phyloP scores from a whole-genome alignment of 768 basidiomycete genomes.

The Collybia nuda region DNA sequence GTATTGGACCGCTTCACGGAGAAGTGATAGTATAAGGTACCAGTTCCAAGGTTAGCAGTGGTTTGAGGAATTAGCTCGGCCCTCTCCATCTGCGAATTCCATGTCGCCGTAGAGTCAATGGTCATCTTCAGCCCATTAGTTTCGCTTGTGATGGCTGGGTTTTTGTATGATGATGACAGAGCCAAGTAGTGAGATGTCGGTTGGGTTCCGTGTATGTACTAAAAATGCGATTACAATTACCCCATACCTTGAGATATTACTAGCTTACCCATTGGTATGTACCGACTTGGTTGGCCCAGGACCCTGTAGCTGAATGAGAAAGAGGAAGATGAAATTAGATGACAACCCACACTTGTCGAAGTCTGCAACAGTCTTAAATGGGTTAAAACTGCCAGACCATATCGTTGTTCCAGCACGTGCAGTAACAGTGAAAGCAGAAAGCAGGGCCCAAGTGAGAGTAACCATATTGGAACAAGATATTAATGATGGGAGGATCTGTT shows the following conservation, averaged over 20 bases:
- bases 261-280: slow-evolving; percentile 53
- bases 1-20: slow-evolving; percentile 47
- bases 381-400: slow-evolving; percentile 57
- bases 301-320: slow-evolving; percentile 35
- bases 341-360: slow-evolving; percentile 51
- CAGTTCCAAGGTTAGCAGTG: slow-evolving; percentile 52
- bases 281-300: slow-evolving; percentile 54
- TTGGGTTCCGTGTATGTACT: slow-evolving; percentile 57
- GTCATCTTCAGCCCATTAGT: slow-evolving; percentile 51
- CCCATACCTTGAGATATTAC: not conserved
- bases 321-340: not conserved
- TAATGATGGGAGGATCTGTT: slow-evolving; percentile 1
- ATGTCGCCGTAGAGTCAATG: slow-evolving; percentile 51
- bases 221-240: not conserved
- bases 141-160: slow-evolving; percentile 54
- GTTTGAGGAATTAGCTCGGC: slow-evolving; percentile 46
- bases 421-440: slow-evolving; percentile 31
- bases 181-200: slow-evolving; percentile 55
- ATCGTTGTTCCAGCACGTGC: slow-evolving; percentile 49
- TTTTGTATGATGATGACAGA: slow-evolving; percentile 51
- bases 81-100: slow-evolving; percentile 55
- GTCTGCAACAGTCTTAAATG: slow-evolving; percentile 39
- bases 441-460: slow-evolving; percentile 25
- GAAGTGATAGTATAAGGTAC: slow-evolving; percentile 64
- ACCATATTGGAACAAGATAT: slow-evolving; percentile 18